Conservation (phyloP, 2,329 filamentous ascomycete species). For the Raffaelea ambrosiae region DNA sequence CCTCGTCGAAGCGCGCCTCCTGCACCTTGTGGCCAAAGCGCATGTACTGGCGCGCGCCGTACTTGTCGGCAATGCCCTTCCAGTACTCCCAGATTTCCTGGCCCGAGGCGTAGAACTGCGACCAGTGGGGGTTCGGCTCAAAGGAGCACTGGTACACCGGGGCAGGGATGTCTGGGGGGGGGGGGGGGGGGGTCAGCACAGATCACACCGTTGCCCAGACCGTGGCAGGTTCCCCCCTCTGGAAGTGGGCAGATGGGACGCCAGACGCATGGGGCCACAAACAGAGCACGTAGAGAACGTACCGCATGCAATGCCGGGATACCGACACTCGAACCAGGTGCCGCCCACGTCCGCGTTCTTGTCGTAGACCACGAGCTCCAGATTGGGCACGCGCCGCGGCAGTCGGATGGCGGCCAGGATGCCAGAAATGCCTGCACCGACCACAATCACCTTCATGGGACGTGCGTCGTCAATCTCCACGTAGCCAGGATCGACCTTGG, state of each 20-base stretch:
- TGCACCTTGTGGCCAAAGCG: conserved; percentile 6
- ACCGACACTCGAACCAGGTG: neutral
- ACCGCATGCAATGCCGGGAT: conserved; percentile 14
- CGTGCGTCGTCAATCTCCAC: neutral
- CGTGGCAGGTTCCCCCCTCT: too few species aligned
- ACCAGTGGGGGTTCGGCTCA: conserved; percentile 12
- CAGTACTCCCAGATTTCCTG: conserved; percentile 12
- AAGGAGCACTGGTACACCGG: conserved; percentile 8
- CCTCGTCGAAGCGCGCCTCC: conserved; percentile 10
- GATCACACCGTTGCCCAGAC: too few species aligned
- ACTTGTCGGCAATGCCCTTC: conserved; percentile 3
- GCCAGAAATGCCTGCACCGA: neutral
- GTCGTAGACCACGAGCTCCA: conserved; percentile 7
- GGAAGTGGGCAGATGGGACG: too few species aligned
- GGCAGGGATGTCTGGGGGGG: too few species aligned
- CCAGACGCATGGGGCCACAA: too few species aligned
- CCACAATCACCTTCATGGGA: neutral
- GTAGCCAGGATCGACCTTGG: too few species aligned
- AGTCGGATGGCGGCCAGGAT: neutral
- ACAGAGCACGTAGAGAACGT: too few species aligned
- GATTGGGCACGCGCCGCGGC: neutral
- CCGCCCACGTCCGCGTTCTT: conserved; percentile 1
- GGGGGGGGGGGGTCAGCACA: too few species aligned
- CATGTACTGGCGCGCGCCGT: conserved; percentile 7
- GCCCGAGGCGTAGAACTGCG: conserved; percentile 7